Evolutionary conservation across 768 basidiomycete genomes (phyloP).

Genomic region (Lenzites betulinus): DNA sequence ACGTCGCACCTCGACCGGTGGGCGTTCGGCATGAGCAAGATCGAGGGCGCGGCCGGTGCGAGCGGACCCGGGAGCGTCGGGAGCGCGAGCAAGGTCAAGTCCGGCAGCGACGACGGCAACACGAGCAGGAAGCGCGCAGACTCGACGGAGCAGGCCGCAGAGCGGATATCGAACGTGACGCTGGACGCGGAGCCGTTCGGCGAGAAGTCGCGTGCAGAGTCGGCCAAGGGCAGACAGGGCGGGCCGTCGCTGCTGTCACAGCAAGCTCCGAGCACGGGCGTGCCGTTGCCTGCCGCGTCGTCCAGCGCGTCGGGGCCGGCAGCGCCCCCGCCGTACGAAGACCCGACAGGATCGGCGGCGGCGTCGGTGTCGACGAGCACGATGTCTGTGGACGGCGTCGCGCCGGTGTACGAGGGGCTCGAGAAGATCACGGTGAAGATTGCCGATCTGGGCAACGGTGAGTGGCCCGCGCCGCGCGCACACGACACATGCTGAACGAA

Average conservation of each 20-base stretch:
- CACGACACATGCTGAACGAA: neutral
- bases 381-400: constrained; percentile 35
- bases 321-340: constrained; percentile 28
- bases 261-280: constrained; percentile 48
- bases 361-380: constrained; percentile 25
- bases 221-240: constrained; percentile 36
- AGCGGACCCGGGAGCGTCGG: constrained; percentile 38
- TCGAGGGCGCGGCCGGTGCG: constrained; percentile 52
- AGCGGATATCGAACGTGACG: constrained; percentile 52
- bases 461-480: constrained; percentile 29
- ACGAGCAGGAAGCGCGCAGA: constrained; percentile 36
- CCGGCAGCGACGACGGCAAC: constrained; percentile 28
- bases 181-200: constrained; percentile 42
- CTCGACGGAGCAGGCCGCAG: constrained; percentile 48
- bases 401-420: constrained; percentile 36
- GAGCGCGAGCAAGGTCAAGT: constrained; percentile 31
- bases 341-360: constrained; percentile 17
- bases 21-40: constrained; percentile 92
- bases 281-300: constrained; percentile 13
- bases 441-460: constrained; percentile 95
- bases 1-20: constrained; percentile 80
- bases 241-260: constrained; percentile 79
- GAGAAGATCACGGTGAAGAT: constrained; percentile 96
- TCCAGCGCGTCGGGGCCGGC: constrained; percentile 12
- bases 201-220: constrained; percentile 40